These are phyloP conservation scores for Cordyceps cicadae DNA, from an alignment of 2,329 filamentous ascomycete genomes.

Conservation along the genomic window DNA sequence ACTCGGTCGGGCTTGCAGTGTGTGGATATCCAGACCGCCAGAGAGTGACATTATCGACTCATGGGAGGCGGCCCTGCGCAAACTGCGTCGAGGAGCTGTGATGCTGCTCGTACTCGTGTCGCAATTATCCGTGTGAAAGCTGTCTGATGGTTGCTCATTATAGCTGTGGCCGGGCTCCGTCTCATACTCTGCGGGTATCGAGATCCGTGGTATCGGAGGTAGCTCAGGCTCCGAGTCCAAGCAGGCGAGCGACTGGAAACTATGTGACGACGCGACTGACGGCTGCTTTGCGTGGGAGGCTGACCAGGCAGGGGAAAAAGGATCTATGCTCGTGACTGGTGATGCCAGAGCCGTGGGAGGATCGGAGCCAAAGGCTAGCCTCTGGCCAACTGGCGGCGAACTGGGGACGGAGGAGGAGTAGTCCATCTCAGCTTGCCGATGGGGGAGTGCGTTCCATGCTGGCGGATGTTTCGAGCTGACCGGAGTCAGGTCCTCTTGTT, in stretches of 20 bases:
- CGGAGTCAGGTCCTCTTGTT: conserved; percentile 43
- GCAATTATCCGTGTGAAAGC: background rate
- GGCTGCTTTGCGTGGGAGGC: conserved; percentile 44
- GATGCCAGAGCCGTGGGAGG: conserved; percentile 77
- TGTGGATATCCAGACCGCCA: conserved; percentile 86
- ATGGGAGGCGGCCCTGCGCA: conserved; percentile 66
- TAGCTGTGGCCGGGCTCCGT: conserved; percentile 13
- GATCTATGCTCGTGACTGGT: conserved; percentile 67
- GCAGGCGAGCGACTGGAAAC: conserved; percentile 33
- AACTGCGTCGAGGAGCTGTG: conserved; percentile 22
- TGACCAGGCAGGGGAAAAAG: conserved; percentile 53
- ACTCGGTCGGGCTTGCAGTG: conserved; percentile 64
- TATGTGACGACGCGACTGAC: conserved; percentile 48
- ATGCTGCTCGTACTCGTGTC: conserved; percentile 8
- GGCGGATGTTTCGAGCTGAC: conserved; percentile 34
- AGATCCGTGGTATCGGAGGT: conserved; percentile 14
- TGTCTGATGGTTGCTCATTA: conserved; percentile 12
- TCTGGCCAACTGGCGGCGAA: conserved; percentile 62
- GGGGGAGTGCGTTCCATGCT: conserved; percentile 58
- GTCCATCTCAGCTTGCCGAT: conserved; percentile 44
- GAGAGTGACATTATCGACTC: conserved; percentile 83
- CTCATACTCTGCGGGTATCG: conserved; percentile 32
- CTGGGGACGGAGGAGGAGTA: conserved; percentile 69
- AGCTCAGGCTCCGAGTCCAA: conserved; percentile 25
- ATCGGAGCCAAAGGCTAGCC: conserved; percentile 70